Evolutionary conservation across 225 moss, liverwort and hornwort genomes (phyloP).

Genomic region (Sphagnum tenellum): DNA sequence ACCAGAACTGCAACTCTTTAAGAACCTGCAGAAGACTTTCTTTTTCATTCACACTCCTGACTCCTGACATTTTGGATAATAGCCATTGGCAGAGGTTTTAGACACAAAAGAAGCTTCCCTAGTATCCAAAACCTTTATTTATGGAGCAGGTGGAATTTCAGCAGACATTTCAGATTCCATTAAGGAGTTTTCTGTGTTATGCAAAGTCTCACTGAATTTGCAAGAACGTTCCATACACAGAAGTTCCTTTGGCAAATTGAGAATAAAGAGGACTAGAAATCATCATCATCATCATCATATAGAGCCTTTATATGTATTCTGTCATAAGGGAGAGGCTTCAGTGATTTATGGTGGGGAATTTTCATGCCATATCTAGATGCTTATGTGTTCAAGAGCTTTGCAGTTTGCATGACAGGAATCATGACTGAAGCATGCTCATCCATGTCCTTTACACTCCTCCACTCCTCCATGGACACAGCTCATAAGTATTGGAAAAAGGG

Average conservation of each 20-base stretch:
- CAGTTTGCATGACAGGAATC: slow-evolving; percentile 32
- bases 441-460: slow-evolving; percentile 73
- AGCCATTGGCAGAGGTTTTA: slow-evolving; percentile 29
- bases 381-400: background rate
- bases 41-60: no score
- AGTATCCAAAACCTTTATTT: slow-evolving; percentile 62
- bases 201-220: slow-evolving; percentile 28
- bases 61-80: slow-evolving; percentile 12
- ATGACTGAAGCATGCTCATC: slow-evolving; percentile 98
- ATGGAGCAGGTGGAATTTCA: slow-evolving; percentile 85
- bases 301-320: no score
- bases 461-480: slow-evolving; percentile 48
- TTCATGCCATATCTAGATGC: background rate
- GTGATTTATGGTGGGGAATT: no score
- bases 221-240: no score
- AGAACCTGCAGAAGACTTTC: no score
- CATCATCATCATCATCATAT: no score
- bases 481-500: slow-evolving; percentile 12
- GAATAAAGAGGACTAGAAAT: no score
- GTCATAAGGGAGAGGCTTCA: no score
- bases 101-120: slow-evolving; percentile 28
- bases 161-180: slow-evolving; percentile 52
- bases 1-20: no score
- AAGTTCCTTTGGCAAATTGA: no score
- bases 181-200: slow-evolving; percentile 64